A percentile compares a stretch with the other conserved stretches of the same genome.
These are phyloP conservation scores for Plasmodium relictum DNA, from an alignment of 169 alveolate genomes.

Conservation along the genomic window DNA sequence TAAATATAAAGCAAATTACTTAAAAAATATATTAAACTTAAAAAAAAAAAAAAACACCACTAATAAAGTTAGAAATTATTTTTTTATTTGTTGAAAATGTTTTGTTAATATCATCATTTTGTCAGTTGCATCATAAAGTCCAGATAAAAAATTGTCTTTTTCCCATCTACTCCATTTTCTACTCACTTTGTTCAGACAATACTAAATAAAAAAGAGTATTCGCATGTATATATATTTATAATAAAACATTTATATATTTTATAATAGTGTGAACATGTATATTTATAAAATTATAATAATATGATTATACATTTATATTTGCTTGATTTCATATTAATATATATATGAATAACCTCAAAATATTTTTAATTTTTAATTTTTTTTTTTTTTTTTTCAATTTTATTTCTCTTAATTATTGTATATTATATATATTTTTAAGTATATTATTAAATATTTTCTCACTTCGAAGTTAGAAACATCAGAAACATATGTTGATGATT, in stretches of 20 bases:
- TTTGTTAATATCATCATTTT: conserved; percentile 76
- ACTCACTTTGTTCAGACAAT: conserved; percentile 62
- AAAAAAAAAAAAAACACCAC: neutral
- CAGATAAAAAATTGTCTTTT: conserved; percentile 61
- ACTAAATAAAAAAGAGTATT: conserved; percentile 17
- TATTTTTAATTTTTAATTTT: conserved; percentile 10
- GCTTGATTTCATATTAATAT: neutral
- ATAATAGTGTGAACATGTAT: neutral
- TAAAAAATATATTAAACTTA: no score
- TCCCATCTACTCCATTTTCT: conserved; percentile 76
- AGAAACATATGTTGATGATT: conserved; percentile 58
- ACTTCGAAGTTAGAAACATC: conserved; percentile 71
- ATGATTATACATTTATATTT: neutral
- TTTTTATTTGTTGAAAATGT: conserved; percentile 53
- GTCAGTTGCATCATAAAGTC: conserved; percentile 68
- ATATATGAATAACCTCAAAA: neutral
- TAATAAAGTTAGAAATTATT: neutral
- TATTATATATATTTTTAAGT: neutral
- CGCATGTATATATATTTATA: neutral
- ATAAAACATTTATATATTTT: neutral
- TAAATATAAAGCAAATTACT: no score
- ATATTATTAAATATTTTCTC: neutral
- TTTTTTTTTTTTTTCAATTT: neutral
- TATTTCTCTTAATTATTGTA: neutral
- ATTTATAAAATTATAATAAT: neutral